Percentiles rank a stretch among this genome's conserved stretches.
phyloP scores from a whole-genome alignment of 495 filamentous ascomycete species.

The Glarea lozoyensis region DNA sequence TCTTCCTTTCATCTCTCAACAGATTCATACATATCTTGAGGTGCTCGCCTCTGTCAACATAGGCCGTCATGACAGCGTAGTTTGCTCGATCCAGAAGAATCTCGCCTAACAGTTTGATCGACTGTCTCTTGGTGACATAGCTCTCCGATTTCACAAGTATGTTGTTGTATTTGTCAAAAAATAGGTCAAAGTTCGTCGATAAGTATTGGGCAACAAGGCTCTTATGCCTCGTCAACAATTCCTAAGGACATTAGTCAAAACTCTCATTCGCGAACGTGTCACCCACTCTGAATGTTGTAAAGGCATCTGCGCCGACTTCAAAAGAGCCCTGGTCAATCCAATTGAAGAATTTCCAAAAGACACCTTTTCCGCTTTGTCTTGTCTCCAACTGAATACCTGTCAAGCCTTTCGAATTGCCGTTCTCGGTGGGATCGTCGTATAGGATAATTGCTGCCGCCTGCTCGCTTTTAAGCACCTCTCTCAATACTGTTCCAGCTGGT shows the following conservation, averaged over 20 bases:
- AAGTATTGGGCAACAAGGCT: slow-evolving; percentile 78
- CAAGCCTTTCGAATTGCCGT: slow-evolving; percentile 43
- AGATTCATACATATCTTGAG: slow-evolving; percentile 98
- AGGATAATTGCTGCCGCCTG: slow-evolving; percentile 80
- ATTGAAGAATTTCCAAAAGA: slow-evolving; percentile 97
- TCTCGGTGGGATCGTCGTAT: slow-evolving; percentile 70
- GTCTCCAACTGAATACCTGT: slow-evolving; percentile 57
- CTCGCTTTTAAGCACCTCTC: slow-evolving; percentile 89
- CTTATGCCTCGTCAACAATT: slow-evolving; percentile 92
- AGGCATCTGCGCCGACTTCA: slow-evolving; percentile 94
- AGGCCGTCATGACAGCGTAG: slow-evolving; percentile 95
- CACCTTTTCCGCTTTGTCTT: slow-evolving; percentile 61
- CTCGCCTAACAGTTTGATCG: slow-evolving; percentile 93
- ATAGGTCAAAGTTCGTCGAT: slow-evolving; percentile 75
- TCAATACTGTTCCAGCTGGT: slow-evolving; percentile 80
- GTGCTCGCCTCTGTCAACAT: slow-evolving; percentile 91
- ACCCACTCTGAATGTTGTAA: slow-evolving; percentile 87
- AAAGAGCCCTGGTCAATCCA: slow-evolving; percentile 95
- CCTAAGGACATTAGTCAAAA: too few relatives aligned
- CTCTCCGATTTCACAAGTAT: slow-evolving; percentile 84
- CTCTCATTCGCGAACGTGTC: too few relatives aligned
- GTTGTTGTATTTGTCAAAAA: slow-evolving; percentile 84
- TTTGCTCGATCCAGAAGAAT: slow-evolving; percentile 90
- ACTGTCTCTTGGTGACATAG: slow-evolving; percentile 97
- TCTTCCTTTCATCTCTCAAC: slow-evolving; percentile 86